Evolutionary conservation across 73 alveolate genomes (phyloP).

Genomic region (Diophrys appendiculata): DNA sequence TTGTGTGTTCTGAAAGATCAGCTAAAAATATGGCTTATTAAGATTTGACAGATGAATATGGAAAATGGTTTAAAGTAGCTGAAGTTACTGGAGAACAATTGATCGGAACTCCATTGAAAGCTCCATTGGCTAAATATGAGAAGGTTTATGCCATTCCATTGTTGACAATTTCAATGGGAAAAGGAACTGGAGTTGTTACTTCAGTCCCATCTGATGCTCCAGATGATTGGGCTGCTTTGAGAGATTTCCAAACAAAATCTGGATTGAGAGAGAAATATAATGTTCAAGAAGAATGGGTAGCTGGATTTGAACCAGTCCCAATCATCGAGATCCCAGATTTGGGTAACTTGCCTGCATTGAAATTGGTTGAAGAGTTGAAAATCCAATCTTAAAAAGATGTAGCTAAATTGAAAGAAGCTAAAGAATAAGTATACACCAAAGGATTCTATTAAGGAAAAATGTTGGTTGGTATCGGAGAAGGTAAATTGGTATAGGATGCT

Average conservation of each 20-base stretch:
- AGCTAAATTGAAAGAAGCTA: slow-evolving; percentile 86
- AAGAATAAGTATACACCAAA: slow-evolving; percentile 88
- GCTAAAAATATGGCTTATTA: slow-evolving; percentile 93
- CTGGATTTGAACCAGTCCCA: slow-evolving; percentile 87
- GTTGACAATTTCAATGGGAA: slow-evolving; percentile 94
- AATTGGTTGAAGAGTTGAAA: slow-evolving; percentile 78
- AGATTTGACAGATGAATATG: slow-evolving; percentile 76
- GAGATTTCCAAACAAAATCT: slow-evolving; percentile 86
- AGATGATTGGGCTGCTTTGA: slow-evolving; percentile 93
- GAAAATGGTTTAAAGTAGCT: slow-evolving; percentile 54
- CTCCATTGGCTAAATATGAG: slow-evolving; percentile 88
- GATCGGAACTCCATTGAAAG: slow-evolving; percentile 89
- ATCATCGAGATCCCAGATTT: slow-evolving; percentile 83
- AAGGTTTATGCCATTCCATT: slow-evolving; percentile 94
- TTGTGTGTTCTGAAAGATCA: slow-evolving; percentile 84
- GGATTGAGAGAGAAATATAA: slow-evolving; percentile 85
- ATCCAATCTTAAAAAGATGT: slow-evolving; percentile 86
- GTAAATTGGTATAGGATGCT: slow-evolving; percentile 85
- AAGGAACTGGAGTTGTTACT: slow-evolving; percentile 98
- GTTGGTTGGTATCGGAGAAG: slow-evolving; percentile 85
- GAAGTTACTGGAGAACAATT: slow-evolving; percentile 80
- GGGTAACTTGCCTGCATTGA: slow-evolving; percentile 77
- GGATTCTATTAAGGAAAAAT: slow-evolving; percentile 97
- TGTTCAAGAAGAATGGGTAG: slow-evolving; percentile 89
- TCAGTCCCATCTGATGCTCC: slow-evolving; percentile 98